Evolutionary conservation across 2,329 filamentous ascomycete genomes (phyloP).

Genomic region (Fusarium udum): DNA sequence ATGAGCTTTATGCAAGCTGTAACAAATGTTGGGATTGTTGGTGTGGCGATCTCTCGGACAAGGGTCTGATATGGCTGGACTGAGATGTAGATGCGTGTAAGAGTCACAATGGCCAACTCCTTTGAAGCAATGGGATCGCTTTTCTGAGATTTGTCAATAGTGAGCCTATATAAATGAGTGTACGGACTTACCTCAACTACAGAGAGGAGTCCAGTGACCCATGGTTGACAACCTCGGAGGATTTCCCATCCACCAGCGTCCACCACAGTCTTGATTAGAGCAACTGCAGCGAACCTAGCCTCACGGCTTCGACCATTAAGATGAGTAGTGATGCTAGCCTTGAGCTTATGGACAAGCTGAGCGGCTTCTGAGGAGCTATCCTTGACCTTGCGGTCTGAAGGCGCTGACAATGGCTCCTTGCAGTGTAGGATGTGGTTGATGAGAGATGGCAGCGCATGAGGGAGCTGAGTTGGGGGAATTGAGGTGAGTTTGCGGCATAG

Average conservation of each 20-base stretch:
- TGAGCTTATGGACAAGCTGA: conserved; percentile 82
- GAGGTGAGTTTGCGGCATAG: conserved; percentile 77
- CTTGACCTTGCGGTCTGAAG: conserved; percentile 69
- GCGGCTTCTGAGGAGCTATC: conserved; percentile 70
- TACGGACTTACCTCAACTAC: conserved; percentile 72
- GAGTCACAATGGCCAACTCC: conserved; percentile 77
- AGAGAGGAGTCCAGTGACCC: conserved; percentile 79
- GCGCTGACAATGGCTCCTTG: conserved; percentile 68
- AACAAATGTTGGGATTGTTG: conserved; percentile 78
- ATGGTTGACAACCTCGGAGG: conserved; percentile 75
- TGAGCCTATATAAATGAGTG: not conserved
- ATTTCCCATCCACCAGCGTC: conserved; percentile 88
- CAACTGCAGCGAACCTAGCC: conserved; percentile 80
- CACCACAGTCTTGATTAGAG: conserved; percentile 81
- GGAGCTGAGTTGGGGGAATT: conserved; percentile 76
- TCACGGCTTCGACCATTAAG: conserved; percentile 79
- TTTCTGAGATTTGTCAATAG: conserved; percentile 63
- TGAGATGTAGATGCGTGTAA: conserved; percentile 85
- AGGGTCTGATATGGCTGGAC: conserved; percentile 85
- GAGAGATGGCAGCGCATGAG: conserved; percentile 76
- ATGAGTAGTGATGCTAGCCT: conserved; percentile 79
- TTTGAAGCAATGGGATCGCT: conserved; percentile 79
- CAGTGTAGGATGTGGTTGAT: conserved; percentile 67
- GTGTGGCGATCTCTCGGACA: conserved; percentile 87
- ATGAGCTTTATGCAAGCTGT: conserved; percentile 75